A percentile compares a stretch with the other conserved stretches of the same genome.
These are phyloP conservation scores for Cladophialophora bantiana DNA, from an alignment of 2,329 filamentous ascomycete genomes.

Conservation along the genomic window DNA sequence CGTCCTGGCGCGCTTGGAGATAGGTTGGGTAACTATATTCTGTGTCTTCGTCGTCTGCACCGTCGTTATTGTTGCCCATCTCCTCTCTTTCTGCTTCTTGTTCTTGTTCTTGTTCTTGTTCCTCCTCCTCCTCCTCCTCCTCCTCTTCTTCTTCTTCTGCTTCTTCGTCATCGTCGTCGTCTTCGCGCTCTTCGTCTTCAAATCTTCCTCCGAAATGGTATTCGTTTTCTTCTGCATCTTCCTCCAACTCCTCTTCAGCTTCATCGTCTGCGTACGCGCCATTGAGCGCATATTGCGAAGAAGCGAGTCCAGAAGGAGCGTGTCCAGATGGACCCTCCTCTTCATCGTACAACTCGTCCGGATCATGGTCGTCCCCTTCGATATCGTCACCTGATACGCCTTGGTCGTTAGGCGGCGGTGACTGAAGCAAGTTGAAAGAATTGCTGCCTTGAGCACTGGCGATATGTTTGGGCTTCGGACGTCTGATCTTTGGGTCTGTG, in stretches of 20 bases:
- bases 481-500: neutral
- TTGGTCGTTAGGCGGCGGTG: constrained; percentile 18
- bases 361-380: constrained; percentile 25
- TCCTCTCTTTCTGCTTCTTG: constrained; percentile 24
- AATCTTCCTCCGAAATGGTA: neutral
- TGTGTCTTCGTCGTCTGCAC: constrained; percentile 12
- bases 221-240: neutral
- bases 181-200: constrained; percentile 10
- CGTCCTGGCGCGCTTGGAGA: constrained; percentile 13
- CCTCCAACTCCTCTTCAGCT: constrained; percentile 20
- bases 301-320: neutral
- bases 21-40: constrained; percentile 13
- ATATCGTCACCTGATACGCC: constrained; percentile 16
- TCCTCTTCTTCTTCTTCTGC: neutral
- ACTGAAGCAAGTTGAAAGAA: constrained; percentile 24
- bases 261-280: constrained; percentile 18
- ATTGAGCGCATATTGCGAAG: neutral
- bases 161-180: neutral
- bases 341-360: constrained; percentile 25
- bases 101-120: constrained; percentile 18
- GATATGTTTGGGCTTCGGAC: constrained; percentile 8
- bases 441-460: constrained; percentile 8
- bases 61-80: neutral
- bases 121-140: neutral
- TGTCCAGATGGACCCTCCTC: constrained; percentile 11